phyloP scores from a whole-genome alignment of 805 yeast species.

The Lipomyces starkeyi region DNA sequence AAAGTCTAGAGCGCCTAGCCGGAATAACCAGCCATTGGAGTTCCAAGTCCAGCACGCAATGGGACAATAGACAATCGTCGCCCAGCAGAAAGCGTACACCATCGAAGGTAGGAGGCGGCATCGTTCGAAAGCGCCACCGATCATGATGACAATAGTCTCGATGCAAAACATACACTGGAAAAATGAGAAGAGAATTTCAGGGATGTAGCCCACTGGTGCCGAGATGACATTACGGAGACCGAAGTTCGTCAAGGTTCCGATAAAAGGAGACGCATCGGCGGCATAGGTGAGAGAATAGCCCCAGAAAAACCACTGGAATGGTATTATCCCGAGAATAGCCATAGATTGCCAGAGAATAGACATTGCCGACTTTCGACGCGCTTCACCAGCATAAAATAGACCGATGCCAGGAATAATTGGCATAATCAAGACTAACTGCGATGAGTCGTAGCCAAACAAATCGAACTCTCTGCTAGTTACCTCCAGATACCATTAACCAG shows the following conservation, averaged over 20 bases:
- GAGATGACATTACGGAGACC: conserved; percentile 82
- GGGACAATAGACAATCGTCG: conserved; percentile 94
- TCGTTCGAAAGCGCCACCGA: conserved; percentile 98
- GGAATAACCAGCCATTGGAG: conserved; percentile 83
- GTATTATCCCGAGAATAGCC: conserved; percentile 79
- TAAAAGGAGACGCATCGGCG: conserved; percentile 70
- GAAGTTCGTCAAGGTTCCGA: conserved; percentile 82
- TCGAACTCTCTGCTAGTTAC: conserved; percentile 8
- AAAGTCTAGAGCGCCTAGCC: conserved; percentile 85
- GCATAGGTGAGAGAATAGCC: conserved; percentile 90
- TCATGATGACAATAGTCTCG: conserved; percentile 88
- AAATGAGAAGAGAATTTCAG: conserved; percentile 87
- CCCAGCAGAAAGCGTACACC: conserved; percentile 90
- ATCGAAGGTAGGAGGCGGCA: conserved; percentile 96
- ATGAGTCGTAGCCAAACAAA: background rate
- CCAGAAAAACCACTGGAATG: conserved; percentile 98
- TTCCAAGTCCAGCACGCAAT: conserved; percentile 99
- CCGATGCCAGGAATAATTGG: conserved; percentile 97
- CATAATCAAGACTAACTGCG: conserved; percentile 66
- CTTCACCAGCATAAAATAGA: conserved; percentile 85
- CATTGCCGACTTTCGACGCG: conserved; percentile 91
- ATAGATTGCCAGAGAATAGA: conserved; percentile 94
- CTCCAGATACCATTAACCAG: conserved; percentile 66
- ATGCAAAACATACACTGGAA: conserved; percentile 97
- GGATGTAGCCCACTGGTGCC: conserved; percentile 69